These are phyloP conservation scores for Alternaria brassicicola DNA, from an alignment of 2,329 filamentous ascomycete genomes.

Conservation along the genomic window DNA sequence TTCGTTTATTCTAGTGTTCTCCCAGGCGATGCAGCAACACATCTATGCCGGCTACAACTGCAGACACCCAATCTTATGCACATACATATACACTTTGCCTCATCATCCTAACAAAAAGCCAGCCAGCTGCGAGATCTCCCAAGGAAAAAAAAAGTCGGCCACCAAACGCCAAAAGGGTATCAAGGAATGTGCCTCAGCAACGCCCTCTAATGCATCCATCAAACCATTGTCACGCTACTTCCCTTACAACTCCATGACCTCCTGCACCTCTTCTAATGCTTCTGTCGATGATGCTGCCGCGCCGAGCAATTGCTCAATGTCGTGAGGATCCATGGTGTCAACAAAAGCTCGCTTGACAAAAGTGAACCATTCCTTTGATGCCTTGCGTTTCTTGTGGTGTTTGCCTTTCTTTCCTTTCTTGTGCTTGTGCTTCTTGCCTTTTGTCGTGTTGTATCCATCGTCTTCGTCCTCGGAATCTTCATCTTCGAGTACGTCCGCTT, in stretches of 20 bases:
- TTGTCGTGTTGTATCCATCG: conserved; percentile 26
- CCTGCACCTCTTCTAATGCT: conserved; percentile 11
- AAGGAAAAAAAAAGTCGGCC: background rate
- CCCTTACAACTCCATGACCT: conserved; percentile 27
- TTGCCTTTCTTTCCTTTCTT: conserved; percentile 62
- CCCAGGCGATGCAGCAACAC: background rate
- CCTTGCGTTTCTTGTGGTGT: conserved; percentile 46
- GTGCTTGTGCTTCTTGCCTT: conserved; percentile 55
- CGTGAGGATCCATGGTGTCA: conserved; percentile 68
- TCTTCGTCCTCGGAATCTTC: conserved; percentile 32
- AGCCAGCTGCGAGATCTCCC: background rate
- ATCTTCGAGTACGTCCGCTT: conserved; percentile 24
- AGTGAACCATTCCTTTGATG: conserved; percentile 74
- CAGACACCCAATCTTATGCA: background rate
- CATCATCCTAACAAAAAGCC: too few species aligned
- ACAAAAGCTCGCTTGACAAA: conserved; percentile 84
- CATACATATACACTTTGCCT: background rate
- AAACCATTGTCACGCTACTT: background rate
- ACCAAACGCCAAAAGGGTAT: conserved; percentile 2
- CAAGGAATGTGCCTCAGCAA: background rate
- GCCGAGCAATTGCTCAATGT: conserved; percentile 59
- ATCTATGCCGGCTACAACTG: background rate
- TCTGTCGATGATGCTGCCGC: background rate
- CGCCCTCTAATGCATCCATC: background rate
- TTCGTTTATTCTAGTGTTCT: too few species aligned